Evolutionary conservation across 352 stramenopile species (phyloP), one percentile per base, ranked within the genome.

Genomic region (Pythium sp.): DNA sequence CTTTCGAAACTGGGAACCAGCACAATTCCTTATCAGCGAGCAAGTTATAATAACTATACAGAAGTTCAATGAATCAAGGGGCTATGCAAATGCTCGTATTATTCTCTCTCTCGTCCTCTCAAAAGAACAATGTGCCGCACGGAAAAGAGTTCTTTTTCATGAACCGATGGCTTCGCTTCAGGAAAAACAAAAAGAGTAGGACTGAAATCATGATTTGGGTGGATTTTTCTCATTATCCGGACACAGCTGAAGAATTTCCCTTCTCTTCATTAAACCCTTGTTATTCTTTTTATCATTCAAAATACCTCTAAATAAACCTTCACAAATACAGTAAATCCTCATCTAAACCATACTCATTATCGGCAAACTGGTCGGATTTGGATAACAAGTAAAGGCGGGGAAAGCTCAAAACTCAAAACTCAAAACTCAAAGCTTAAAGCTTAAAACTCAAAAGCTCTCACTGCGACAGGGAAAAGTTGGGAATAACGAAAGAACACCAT

Each of bases 221-320:
- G 55, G 55, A 61, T 61, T 61, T 46, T 61, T 46, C 11, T 46
- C 20, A 4, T 56, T 30, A 61, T 61, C 55, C 55, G 30, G 30
- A 61, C 20, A 22, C 5, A 24, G 26, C 12, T 8, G n/a, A 36
- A 55, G 30, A 26, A 28, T 32, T 32, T 32, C 30, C 5, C 30
- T 32, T 32, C 30, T 32, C 2, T 32, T 5, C 30, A 32, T 32
- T 32, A 55, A 14, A 15, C 36, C n/a, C 15, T 22, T 30, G 5
- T 54, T 26, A 54, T 26, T 54, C 1, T 54, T 26, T 26, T 54
- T 22, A 55, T 22, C 18, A 30, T 11, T 55, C 4, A 1, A 55
- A 32, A 4, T 0, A 32, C 30, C 30, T 32, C 30, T 32, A 32
- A 32, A 6, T 6, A 32, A 32, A 3, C 30, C 30, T 32, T 32